Evolutionary conservation across 1,139 yeast species (phyloP).

Genomic region (Yamadazyma songkhlaensis): DNA sequence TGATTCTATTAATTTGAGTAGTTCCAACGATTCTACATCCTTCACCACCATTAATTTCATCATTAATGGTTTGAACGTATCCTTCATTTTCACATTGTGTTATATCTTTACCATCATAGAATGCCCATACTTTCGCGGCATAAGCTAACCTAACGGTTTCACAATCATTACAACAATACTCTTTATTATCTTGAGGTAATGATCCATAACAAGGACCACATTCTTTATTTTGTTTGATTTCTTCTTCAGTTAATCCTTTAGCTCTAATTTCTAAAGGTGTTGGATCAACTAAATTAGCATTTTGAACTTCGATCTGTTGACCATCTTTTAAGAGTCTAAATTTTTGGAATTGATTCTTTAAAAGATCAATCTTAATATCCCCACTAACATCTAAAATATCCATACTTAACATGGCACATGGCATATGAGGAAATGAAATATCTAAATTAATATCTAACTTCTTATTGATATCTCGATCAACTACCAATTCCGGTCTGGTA

Average conservation of each 20-base stretch:
- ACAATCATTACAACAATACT: constrained; percentile 83
- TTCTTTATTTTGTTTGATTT: constrained; percentile 35
- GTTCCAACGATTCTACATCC: constrained; percentile 88
- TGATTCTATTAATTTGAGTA: constrained; percentile 77
- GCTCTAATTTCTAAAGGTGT: constrained; percentile 32
- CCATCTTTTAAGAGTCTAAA: constrained; percentile 39
- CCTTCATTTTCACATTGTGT: constrained; percentile 92
- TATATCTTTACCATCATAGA: constrained; percentile 80
- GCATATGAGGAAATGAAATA: constrained; percentile 75
- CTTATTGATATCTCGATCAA: constrained; percentile 79
- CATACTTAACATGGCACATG: constrained; percentile 62
- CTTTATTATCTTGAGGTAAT: constrained; percentile 58
- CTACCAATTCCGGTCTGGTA: constrained; percentile 78
- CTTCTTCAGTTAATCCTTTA: constrained; percentile 36
- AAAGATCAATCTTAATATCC: constrained; percentile 71
- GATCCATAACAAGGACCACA: constrained; percentile 96
- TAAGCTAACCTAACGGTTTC: constrained; percentile 79
- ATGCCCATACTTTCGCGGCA: constrained; percentile 78
- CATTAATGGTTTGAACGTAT: constrained; percentile 59
- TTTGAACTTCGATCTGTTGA: constrained; percentile 29
- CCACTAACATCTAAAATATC: constrained; percentile 80
- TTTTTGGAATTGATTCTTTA: constrained; percentile 69
- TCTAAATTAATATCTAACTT: constrained; percentile 78
- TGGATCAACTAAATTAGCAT: constrained; percentile 26
- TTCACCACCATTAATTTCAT: constrained; percentile 55